A percentile compares a stretch with the other conserved stretches of the same genome.
Conservation (phyloP, 1,139 yeast species). For the Scheffersomyces illinoinensis region DNA sequence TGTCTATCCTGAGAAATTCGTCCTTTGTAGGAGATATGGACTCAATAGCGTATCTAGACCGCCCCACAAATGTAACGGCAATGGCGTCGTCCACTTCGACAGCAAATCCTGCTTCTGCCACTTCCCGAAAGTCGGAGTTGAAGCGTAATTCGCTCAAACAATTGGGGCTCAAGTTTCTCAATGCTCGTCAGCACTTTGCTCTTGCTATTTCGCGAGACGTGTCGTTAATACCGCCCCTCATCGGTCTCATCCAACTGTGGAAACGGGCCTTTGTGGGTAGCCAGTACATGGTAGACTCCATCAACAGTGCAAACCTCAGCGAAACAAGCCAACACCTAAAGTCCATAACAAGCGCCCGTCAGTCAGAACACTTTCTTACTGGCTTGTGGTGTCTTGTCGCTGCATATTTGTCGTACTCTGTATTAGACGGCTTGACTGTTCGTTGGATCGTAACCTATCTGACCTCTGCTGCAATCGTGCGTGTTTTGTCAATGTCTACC, state of each 20-base stretch:
- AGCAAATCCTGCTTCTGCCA: background rate
- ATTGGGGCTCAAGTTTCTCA: constrained; percentile 65
- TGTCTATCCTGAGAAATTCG: background rate
- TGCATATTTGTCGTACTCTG: constrained; percentile 79
- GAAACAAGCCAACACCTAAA: constrained; percentile 10
- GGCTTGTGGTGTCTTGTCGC: constrained; percentile 86
- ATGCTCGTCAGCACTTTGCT: constrained; percentile 74
- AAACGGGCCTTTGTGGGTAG: constrained; percentile 40
- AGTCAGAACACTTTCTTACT: constrained; percentile 70
- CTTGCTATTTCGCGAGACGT: constrained; percentile 73
- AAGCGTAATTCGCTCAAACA: constrained; percentile 42
- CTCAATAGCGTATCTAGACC: background rate
- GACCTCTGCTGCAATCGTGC: constrained; percentile 80
- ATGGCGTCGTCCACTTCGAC: constrained; percentile 23
- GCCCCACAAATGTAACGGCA: background rate
- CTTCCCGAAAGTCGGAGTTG: background rate
- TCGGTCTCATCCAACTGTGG: constrained; percentile 60
- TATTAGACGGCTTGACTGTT: constrained; percentile 85
- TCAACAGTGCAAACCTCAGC: constrained; percentile 22
- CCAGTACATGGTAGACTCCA: constrained; percentile 18
- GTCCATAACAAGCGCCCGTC: constrained; percentile 54
- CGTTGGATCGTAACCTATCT: constrained; percentile 93
- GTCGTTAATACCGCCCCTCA: constrained; percentile 63
- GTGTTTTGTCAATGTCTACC: constrained; percentile 81
- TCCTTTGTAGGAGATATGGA: background rate